Percentiles rank a stretch among this genome's conserved stretches.
Evolutionary conservation across 331 rosid genomes (phyloP).

Genomic region (Rosa hybrid): DNA sequence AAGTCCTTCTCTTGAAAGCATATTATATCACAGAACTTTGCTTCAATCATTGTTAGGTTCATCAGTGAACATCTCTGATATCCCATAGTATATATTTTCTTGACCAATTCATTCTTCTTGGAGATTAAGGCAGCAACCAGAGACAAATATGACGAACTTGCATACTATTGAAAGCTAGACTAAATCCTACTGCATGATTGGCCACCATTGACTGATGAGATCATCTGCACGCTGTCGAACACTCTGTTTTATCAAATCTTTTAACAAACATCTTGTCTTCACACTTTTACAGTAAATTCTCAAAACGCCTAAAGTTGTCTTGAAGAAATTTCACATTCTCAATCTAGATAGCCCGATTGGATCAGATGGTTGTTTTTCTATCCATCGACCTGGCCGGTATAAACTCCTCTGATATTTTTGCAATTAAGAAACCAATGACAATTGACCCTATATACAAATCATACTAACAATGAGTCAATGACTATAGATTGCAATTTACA

Average conservation of each 20-base stretch:
- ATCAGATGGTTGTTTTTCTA: too few relatives aligned
- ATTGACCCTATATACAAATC: neutral
- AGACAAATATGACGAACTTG: constrained; percentile 27
- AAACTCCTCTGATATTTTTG: too few relatives aligned
- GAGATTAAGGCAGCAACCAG: neutral
- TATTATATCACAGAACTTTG: constrained; percentile 7
- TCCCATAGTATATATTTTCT: constrained; percentile 9
- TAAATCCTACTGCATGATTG: neutral
- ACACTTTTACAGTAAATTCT: too few relatives aligned
- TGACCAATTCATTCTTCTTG: neutral
- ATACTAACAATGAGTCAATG: neutral
- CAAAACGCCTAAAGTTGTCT: too few relatives aligned
- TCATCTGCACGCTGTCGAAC: too few relatives aligned
- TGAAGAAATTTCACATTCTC: too few relatives aligned
- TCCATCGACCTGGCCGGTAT: too few relatives aligned
- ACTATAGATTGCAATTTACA: constrained; percentile 14
- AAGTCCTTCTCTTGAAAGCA: constrained; percentile 3
- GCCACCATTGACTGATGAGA: neutral
- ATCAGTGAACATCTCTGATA: constrained; percentile 24
- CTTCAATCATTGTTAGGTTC: constrained; percentile 35
- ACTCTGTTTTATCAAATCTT: too few relatives aligned
- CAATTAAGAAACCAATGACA: too few relatives aligned
- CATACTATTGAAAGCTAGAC: neutral
- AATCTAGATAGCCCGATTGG: too few relatives aligned
- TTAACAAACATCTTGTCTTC: too few relatives aligned